phyloP scores from a whole-genome alignment of 2,329 filamentous ascomycete species.

The Pseudogymnoascus sp. region DNA sequence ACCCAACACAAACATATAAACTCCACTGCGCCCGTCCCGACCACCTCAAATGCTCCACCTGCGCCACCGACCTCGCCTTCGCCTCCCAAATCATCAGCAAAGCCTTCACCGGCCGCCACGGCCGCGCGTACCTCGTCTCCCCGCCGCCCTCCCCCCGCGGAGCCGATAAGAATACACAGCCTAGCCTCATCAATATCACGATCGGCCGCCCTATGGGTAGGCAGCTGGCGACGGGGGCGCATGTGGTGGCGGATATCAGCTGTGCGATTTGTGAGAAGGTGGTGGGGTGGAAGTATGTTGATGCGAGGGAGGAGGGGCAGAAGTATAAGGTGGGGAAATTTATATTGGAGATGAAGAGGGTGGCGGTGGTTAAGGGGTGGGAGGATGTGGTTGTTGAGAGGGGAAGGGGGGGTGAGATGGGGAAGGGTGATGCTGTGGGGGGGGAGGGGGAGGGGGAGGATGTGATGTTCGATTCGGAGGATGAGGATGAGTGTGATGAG shows the following conservation, averaged over 20 bases:
- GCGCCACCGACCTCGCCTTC: slow-evolving; percentile 53
- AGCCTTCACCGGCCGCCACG: slow-evolving; percentile 57
- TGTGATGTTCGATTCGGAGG: slow-evolving; percentile 51
- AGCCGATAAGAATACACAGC: slow-evolving; percentile 11
- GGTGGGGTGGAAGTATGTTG: slow-evolving; percentile 61
- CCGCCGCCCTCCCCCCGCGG: slow-evolving; percentile 24
- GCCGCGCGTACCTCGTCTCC: slow-evolving; percentile 53
- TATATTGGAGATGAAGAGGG: slow-evolving; percentile 53
- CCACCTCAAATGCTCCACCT: slow-evolving; percentile 49
- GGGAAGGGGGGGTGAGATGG: slow-evolving; percentile 14
- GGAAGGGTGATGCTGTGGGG: slow-evolving; percentile 10
- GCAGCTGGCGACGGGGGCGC: slow-evolving; percentile 52
- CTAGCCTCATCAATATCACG: slow-evolving; percentile 44
- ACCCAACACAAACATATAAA: neutral
- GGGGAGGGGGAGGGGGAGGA: slow-evolving; percentile 23
- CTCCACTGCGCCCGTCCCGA: slow-evolving; percentile 41
- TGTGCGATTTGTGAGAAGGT: slow-evolving; percentile 47
- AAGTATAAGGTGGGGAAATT: slow-evolving; percentile 62
- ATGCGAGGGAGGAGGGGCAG: slow-evolving; percentile 49
- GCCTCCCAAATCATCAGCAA: slow-evolving; percentile 54
- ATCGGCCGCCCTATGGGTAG: slow-evolving; percentile 46
- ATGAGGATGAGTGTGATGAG: slow-evolving; percentile 60
- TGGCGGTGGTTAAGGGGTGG: slow-evolving; percentile 45
- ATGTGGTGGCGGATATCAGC: slow-evolving; percentile 55
- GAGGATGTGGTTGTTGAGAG: slow-evolving; percentile 32